These are phyloP conservation scores for Tremellales sp. DNA, from an alignment of 1,284 basidiomycete species.

Conservation along the genomic window DNA sequence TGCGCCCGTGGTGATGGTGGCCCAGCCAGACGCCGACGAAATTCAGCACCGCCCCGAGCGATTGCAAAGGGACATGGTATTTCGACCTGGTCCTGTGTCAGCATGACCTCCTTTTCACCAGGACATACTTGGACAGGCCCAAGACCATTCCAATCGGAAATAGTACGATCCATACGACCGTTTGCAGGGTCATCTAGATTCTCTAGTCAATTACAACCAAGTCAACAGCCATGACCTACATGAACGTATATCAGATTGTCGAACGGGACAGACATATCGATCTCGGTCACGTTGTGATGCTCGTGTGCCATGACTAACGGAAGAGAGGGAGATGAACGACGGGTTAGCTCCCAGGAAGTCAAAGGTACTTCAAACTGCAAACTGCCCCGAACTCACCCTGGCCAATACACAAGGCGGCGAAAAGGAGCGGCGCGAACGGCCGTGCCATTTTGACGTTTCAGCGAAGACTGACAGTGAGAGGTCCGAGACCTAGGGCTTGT, in stretches of 20 bases:
- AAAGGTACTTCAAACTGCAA: no score
- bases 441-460: no score
- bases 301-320: slow-evolving; percentile 37
- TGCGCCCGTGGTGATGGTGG: slow-evolving; percentile 71
- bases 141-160: slow-evolving; percentile 86
- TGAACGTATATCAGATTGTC: slow-evolving; percentile 76
- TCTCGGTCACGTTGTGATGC: slow-evolving; percentile 63
- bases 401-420: no score
- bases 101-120: background rate
- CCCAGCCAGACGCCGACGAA: slow-evolving; percentile 69
- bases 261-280: slow-evolving; percentile 62
- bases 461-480: no score
- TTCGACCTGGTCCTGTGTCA: slow-evolving; percentile 47
- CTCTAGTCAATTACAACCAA: background rate
- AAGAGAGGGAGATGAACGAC: no score
- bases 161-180: slow-evolving; percentile 70
- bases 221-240: slow-evolving; percentile 21
- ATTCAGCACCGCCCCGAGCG: slow-evolving; percentile 64
- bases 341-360: no score
- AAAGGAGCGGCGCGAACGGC: no score
- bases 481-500: no score
- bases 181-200: slow-evolving; percentile 61
- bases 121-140: slow-evolving; percentile 64
- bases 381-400: no score
- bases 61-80: slow-evolving; percentile 84